Conservation (phyloP, 2,329 filamentous ascomycete genomes). For the Albifimbria verrucaria region DNA sequence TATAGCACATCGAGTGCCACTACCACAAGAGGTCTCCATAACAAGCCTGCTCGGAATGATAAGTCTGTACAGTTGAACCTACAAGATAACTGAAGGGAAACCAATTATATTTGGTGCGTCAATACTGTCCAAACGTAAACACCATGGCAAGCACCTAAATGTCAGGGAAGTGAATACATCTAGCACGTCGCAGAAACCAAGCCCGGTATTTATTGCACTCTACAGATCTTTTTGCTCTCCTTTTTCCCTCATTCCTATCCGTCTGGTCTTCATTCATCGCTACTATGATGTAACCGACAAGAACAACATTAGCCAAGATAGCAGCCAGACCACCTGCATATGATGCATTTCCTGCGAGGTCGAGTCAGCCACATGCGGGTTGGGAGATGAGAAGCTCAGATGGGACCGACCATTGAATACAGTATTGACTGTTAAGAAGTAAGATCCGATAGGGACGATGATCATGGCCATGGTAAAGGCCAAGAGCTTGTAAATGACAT, state of each 20-base stretch:
- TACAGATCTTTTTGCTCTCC: slow-evolving; percentile 43
- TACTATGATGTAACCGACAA: slow-evolving; percentile 86
- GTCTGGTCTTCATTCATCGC: slow-evolving; percentile 82
- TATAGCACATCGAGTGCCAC: slow-evolving; percentile 13
- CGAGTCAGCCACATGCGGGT: slow-evolving; percentile 10
- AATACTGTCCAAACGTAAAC: no score
- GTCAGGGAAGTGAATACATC: no score
- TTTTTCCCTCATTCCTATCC: slow-evolving; percentile 42
- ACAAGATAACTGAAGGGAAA: no score
- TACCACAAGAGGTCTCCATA: slow-evolving; percentile 4
- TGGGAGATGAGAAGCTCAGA: background rate
- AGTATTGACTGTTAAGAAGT: slow-evolving; percentile 75
- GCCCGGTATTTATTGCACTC: background rate
- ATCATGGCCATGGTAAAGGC: slow-evolving; percentile 92
- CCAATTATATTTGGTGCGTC: no score
- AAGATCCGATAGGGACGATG: slow-evolving; percentile 78
- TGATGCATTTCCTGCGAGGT: slow-evolving; percentile 72
- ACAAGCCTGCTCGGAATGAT: slow-evolving; percentile 4
- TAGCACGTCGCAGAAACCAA: no score
- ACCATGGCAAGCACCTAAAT: no score
- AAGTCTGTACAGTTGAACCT: slow-evolving; percentile 11
- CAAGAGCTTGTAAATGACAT: slow-evolving; percentile 87
- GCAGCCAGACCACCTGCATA: slow-evolving; percentile 83
- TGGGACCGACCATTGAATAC: slow-evolving; percentile 68
- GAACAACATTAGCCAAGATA: slow-evolving; percentile 84